Evolutionary conservation across 208 protist genomes (phyloP).

Genomic region (Trypanosoma theileri): DNA sequence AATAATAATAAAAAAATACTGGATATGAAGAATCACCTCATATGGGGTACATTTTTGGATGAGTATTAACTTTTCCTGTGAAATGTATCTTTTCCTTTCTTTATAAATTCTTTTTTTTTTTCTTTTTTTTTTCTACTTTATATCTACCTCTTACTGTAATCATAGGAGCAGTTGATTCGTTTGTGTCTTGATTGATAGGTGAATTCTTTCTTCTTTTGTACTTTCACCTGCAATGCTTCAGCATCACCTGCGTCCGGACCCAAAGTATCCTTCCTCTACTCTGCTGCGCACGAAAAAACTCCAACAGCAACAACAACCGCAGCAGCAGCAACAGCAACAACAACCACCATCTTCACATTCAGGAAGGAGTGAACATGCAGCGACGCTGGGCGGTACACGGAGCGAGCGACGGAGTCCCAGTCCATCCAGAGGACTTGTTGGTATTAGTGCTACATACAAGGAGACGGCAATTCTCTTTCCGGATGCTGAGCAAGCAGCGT

Average conservation of each 20-base stretch:
- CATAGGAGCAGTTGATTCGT: background rate
- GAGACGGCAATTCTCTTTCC: conserved; percentile 73
- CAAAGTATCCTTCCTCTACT: background rate
- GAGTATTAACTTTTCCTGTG: background rate
- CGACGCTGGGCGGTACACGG: conserved; percentile 3
- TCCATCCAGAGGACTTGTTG: conserved; percentile 16
- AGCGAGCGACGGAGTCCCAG: background rate
- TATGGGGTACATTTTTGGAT: too few species aligned
- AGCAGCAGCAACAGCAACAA: background rate
- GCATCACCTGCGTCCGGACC: conserved; percentile 29
- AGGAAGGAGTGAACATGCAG: conserved; percentile 2
- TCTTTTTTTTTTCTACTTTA: background rate
- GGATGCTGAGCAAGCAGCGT: conserved; percentile 65
- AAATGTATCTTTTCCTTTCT: background rate
- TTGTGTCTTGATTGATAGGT: background rate
- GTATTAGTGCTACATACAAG: conserved; percentile 84
- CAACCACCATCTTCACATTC: background rate
- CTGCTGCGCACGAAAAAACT: background rate
- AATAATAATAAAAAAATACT: background rate
- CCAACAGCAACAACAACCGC: background rate
- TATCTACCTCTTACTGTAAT: background rate
- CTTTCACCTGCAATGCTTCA: conserved; percentile 20
- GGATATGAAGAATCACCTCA: background rate
- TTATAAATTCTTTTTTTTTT: conserved; percentile 21
- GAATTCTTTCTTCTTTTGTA: background rate